Percentiles rank a stretch among this genome's conserved stretches.
Conservation (phyloP, 139 green algal genomes). For the Pseudopediastrum boryanum region DNA sequence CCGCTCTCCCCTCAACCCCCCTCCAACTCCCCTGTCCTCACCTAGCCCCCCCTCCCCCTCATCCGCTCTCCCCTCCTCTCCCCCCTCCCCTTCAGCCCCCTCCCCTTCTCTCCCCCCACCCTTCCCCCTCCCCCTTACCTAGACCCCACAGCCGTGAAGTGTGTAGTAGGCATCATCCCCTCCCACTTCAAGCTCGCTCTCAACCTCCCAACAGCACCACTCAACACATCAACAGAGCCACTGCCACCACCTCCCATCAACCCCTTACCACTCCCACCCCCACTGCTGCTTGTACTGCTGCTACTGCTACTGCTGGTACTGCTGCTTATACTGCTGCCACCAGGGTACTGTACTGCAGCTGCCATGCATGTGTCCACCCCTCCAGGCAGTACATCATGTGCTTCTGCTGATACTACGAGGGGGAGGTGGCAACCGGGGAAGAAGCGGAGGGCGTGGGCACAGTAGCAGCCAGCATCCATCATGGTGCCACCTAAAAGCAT, state of each 20-base stretch:
- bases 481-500: neutral
- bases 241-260: conserved; percentile 11
- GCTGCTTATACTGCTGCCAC: neutral
- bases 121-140: too few relatives aligned
- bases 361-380: neutral
- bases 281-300: neutral
- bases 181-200: too few relatives aligned
- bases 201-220: too few relatives aligned
- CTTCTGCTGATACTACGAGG: neutral
- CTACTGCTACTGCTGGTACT: neutral
- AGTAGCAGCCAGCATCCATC: neutral
- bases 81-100: too few relatives aligned
- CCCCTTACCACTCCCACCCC: neutral
- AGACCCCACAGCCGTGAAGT: too few relatives aligned
- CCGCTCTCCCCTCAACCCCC: too few relatives aligned
- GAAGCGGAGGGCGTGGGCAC: too few relatives aligned
- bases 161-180: too few relatives aligned
- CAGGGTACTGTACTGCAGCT: neutral
- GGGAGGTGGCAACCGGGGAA: neutral
- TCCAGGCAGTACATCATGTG: neutral
- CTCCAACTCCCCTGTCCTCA: too few relatives aligned
- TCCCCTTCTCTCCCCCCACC: too few relatives aligned
- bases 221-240: neutral
- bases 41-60: too few relatives aligned
- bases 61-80: too few relatives aligned